Evolutionary conservation across 495 filamentous ascomycete species (phyloP), one percentile per base, ranked within the genome.

Genomic region (Aspergillus biplanus): DNA sequence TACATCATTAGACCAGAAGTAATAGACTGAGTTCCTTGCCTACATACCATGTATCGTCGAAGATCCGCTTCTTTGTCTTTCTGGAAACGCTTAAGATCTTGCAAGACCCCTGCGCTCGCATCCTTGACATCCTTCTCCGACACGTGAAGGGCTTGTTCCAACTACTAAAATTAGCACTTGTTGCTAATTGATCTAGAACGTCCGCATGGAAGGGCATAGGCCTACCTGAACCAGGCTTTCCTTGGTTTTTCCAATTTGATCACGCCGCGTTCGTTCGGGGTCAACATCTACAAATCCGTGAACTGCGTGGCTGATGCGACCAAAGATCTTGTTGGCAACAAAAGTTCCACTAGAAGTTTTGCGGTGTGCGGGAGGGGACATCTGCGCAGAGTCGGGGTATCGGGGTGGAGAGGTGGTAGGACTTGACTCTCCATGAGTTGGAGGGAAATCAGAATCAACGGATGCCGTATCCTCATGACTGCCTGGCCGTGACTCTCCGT

Each of bases 211-310:
- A 8, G 46, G 11, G 21, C 27, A 35, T 46, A 21, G 7, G 70
- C 81, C 67, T 73, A 86, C 85, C 73, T 90, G 87, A 13, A 79
- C 75, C 42, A 90, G 70, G 65, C 76, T 80, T 75, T 99, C 95
- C 62, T 87, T 87, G 4, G 95, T 99, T 80, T 97, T 97, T 5
- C 93, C 92, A 60, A 99, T 97, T 61, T 91, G 90, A 73, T 99
- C 95, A 42, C 96, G 84, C 59, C 95, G 83, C 35, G 92, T 97
- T 58, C 92, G 80, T 79, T 97, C 96, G 0, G 95, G 95, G 69
- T 99, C 95, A 33, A 93, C 91, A 73, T 99, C 95, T 4, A 93
- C 93, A 69, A 97, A 92, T 16, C 96, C 96, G 71, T 97, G 92
- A 32, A 97, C 90, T 0, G 96, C 94, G 78, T 98, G 93, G 64